Conservation (phyloP, 1,139 yeast genomes). For the Kodamaea derodonti region DNA sequence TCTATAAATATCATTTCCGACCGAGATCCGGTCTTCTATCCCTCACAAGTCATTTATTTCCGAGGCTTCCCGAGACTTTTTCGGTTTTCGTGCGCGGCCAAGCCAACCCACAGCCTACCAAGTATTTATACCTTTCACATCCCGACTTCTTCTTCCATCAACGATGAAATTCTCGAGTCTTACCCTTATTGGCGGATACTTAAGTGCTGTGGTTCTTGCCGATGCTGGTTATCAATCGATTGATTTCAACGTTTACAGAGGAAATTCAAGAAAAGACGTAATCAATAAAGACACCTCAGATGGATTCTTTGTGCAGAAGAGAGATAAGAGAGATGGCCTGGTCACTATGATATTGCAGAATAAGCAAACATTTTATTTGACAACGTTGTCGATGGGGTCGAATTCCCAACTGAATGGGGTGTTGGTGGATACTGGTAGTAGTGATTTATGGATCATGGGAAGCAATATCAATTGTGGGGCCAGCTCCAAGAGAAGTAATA, state of each 20-base stretch:
- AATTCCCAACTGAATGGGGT: slow-evolving; percentile 27
- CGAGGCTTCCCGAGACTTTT: no score
- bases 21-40: no score
- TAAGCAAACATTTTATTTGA: slow-evolving; percentile 46
- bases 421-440: slow-evolving; percentile 44
- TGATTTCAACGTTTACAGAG: slow-evolving; percentile 14
- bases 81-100: no score
- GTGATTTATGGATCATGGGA: slow-evolving; percentile 46
- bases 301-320: slow-evolving; percentile 5
- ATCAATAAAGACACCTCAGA: slow-evolving; percentile 12
- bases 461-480: slow-evolving; percentile 26
- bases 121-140: no score
- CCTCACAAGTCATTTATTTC: no score
- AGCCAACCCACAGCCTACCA: no score
- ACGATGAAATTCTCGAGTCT: no score
- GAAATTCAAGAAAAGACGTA: slow-evolving; percentile 5
- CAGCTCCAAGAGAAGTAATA: slow-evolving; percentile 3
- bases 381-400: slow-evolving; percentile 35
- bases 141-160: no score
- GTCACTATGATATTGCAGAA: slow-evolving; percentile 40
- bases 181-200: neutral
- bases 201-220: slow-evolving; percentile 4
- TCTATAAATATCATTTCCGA: no score
- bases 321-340: slow-evolving; percentile 33
- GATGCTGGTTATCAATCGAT: no score